phyloP scores from a whole-genome alignment of 768 basidiomycete species.

The Cyclocybe aegerita region DNA sequence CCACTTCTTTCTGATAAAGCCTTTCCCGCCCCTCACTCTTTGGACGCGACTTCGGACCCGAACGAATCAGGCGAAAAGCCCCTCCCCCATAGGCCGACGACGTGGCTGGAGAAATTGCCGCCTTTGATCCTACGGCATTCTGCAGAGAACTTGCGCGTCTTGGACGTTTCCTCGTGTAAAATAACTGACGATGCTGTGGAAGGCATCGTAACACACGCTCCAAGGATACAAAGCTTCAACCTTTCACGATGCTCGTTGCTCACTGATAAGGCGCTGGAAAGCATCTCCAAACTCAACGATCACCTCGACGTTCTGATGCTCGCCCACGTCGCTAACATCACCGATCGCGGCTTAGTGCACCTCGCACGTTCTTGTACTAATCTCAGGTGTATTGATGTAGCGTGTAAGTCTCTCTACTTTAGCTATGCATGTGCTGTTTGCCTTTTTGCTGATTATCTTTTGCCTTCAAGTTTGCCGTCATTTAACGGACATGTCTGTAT shows the following conservation, averaged over 20 bases:
- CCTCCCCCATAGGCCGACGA: constrained; percentile 52
- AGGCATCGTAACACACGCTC: constrained; percentile 74
- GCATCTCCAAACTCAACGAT: constrained; percentile 69
- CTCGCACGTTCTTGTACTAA: constrained; percentile 71
- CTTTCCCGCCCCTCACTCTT: constrained; percentile 57
- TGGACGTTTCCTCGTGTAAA: constrained; percentile 77
- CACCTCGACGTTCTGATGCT: constrained; percentile 79
- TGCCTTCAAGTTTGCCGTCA: constrained; percentile 64
- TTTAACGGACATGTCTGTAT: constrained; percentile 82
- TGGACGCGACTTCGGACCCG: constrained; percentile 19
- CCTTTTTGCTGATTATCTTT: constrained; percentile 8
- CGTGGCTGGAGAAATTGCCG: constrained; percentile 62
- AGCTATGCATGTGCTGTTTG: constrained; percentile 10
- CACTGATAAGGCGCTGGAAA: constrained; percentile 69
- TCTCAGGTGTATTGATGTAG: constrained; percentile 81
- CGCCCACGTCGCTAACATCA: constrained; percentile 78
- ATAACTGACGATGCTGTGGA: constrained; percentile 78
- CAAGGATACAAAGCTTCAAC: constrained; percentile 71
- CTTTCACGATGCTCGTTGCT: constrained; percentile 76
- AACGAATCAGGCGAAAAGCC: constrained; percentile 40
- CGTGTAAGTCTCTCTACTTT: constrained; percentile 54
- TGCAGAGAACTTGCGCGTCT: constrained; percentile 71
- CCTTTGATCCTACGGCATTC: constrained; percentile 62
- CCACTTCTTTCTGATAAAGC: constrained; percentile 73
- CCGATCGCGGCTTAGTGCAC: constrained; percentile 69